A percentile compares a stretch with the other conserved stretches of the same genome.
These are phyloP conservation scores for Drechslera avenae DNA, from an alignment of 2,329 filamentous ascomycete genomes.

Conservation along the genomic window DNA sequence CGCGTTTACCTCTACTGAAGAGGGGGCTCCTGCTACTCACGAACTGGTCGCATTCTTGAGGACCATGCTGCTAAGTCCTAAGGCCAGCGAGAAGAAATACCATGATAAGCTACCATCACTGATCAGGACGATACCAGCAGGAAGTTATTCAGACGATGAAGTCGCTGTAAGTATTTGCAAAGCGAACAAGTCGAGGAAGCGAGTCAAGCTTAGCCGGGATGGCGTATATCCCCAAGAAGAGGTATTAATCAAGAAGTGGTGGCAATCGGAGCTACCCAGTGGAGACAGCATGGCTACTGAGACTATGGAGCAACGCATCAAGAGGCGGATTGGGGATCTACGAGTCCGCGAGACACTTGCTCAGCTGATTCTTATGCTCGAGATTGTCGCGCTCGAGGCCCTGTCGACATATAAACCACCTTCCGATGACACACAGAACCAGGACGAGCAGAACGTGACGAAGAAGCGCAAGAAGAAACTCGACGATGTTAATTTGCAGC, in stretches of 20 bases:
- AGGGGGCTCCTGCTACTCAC: conserved; percentile 63
- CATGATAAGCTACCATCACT: conserved; percentile 70
- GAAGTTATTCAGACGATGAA: conserved; percentile 51
- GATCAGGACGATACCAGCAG: conserved; percentile 62
- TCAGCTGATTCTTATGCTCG: conserved; percentile 79
- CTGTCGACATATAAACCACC: conserved; percentile 43
- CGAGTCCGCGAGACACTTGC: conserved; percentile 78
- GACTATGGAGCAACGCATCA: conserved; percentile 58
- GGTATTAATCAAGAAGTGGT: conserved; percentile 70
- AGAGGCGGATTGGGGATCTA: conserved; percentile 67
- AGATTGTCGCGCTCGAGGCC: conserved; percentile 72
- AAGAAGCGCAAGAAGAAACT: conserved; percentile 63
- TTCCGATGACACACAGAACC: conserved; percentile 26
- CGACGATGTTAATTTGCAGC: conserved; percentile 67
- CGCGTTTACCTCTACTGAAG: conserved; percentile 68
- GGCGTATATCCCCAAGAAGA: conserved; percentile 72
- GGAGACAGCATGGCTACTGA: conserved; percentile 38
- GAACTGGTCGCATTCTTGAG: conserved; percentile 73
- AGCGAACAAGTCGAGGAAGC: conserved; percentile 50
- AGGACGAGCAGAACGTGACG: conserved; percentile 21
- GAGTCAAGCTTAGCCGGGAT: conserved; percentile 65
- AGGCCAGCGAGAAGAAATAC: conserved; percentile 79
- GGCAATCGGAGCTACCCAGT: conserved; percentile 57
- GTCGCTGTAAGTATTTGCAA: conserved; percentile 39
- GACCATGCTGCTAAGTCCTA: conserved; percentile 67